Percentiles rank a stretch among this genome's conserved stretches.
Conservation (phyloP, 192 early-diverging fungal species). For the Umbelopsis isabellina region DNA sequence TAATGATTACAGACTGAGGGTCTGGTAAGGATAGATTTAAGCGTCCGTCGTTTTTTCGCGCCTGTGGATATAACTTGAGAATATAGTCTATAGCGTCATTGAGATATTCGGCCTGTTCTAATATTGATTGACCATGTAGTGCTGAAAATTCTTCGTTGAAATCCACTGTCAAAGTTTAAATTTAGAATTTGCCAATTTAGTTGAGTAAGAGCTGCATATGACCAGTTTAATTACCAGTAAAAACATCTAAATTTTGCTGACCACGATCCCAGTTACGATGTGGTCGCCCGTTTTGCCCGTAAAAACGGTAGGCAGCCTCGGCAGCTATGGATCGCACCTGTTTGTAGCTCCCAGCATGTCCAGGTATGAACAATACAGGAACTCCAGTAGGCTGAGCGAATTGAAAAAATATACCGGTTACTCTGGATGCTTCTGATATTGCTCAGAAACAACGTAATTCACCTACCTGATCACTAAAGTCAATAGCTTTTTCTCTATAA, state of each 20-base stretch:
- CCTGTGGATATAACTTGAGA: conserved; percentile 66
- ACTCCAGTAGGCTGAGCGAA: conserved; percentile 61
- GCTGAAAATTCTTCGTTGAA: conserved; percentile 93
- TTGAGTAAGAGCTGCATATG: background rate
- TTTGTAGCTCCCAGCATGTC: conserved; percentile 91
- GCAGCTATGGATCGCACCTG: conserved; percentile 87
- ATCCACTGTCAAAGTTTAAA: conserved; percentile 53
- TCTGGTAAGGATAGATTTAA: conserved; percentile 33
- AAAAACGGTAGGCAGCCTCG: conserved; percentile 64
- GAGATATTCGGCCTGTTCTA: conserved; percentile 86
- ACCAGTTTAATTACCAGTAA: conserved; percentile 47
- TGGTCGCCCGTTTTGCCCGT: conserved; percentile 43
- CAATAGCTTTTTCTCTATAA: conserved; percentile 70
- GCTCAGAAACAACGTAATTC: background rate
- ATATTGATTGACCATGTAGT: conserved; percentile 77
- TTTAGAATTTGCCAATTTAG: background rate
- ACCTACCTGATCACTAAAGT: conserved; percentile 46
- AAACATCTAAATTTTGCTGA: conserved; percentile 54
- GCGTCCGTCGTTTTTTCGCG: conserved; percentile 31
- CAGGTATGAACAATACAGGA: conserved; percentile 93
- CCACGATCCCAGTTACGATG: conserved; percentile 29
- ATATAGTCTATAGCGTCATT: conserved; percentile 82
- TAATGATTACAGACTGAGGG: conserved; percentile 77
- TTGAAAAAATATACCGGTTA: background rate
- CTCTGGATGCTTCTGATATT: background rate